Base-by-base conservation (phyloP, 176 grass and related monocot genomes). In the Chrysopogon serrulatus region DNA sequence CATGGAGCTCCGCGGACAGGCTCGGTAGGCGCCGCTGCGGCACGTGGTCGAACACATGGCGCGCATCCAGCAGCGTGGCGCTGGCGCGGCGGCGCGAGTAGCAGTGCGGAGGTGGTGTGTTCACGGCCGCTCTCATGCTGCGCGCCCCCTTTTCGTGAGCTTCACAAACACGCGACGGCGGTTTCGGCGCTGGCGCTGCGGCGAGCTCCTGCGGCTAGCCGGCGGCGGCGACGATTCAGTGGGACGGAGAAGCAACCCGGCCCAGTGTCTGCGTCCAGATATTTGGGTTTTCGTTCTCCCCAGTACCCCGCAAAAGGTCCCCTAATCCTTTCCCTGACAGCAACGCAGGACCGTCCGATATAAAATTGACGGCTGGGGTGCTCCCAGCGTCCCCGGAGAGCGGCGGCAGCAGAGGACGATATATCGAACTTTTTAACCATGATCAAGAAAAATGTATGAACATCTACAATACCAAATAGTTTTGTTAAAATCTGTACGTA, bases 1-100 rank as follows among this genome's bases (percentile, higher is more conserved):
- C 17, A 10, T 61, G 76, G 47, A 45, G 17, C 2, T 69, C 43
- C 18, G 69, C 82, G 17, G 23, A 26, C 49, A 49, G 26, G 35
- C 31, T 36, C 14, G 10, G 62, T 37, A 16, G 42, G 51, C 40
- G 35, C 69, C 78, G 71, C 53, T 69, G 84, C 39, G 75, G 81
- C 77, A 77, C 66, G 80, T 74, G 67, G 59, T 75, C 86, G 59
- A 92, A 86, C 86, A 88, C 64, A 74, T 88, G 62, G 51, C 39
- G 70, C 34, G 86, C 85, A 43, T 85, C 75, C 12, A 26, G 70
- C 18, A 48, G 69, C 74, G 40, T 57, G 34, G 57, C 41, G 62
- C 41, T 23, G 36, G 23, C n/a, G 8, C 23, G 23, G 10, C 54
- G 54, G 9, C 23, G 54, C 54, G 54, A 59, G 54, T 59, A 59